These are phyloP conservation scores for Moricandia arvensis DNA, from an alignment of 345 rosid genomes.

Conservation along the genomic window DNA sequence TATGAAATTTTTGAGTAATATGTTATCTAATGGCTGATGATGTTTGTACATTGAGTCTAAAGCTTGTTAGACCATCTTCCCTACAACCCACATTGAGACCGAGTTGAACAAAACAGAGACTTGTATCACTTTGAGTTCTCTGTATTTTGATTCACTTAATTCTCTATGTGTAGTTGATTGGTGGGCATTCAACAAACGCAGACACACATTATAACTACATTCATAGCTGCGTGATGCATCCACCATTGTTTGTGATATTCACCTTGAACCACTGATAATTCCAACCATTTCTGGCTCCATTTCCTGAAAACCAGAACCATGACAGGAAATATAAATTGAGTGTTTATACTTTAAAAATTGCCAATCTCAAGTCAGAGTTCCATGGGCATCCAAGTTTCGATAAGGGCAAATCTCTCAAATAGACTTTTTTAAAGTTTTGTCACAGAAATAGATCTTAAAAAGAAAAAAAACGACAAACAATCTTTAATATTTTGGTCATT, in stretches of 20 bases:
- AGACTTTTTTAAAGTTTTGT: too few species aligned
- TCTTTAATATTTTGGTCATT: too few species aligned
- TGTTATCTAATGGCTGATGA: too few species aligned
- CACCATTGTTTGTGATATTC: constrained; percentile 77
- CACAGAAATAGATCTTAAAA: too few species aligned
- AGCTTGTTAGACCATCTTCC: too few species aligned
- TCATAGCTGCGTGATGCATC: constrained; percentile 79
- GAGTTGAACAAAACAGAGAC: neutral
- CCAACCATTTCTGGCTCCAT: constrained; percentile 58
- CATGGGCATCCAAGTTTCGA: too few species aligned
- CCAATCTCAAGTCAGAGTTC: too few species aligned
- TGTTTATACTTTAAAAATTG: constrained; percentile 1
- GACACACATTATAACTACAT: too few species aligned
- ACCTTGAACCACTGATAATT: constrained; percentile 62
- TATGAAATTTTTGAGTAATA: too few species aligned
- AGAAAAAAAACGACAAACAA: too few species aligned
- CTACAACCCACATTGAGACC: constrained; percentile 44
- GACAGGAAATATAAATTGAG: constrained; percentile 4
- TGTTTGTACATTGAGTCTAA: too few species aligned
- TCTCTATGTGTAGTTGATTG: neutral
- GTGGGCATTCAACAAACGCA: neutral
- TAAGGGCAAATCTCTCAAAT: too few species aligned
- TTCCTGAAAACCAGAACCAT: constrained; percentile 48
- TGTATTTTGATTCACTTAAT: neutral
- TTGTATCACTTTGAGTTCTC: neutral